Conservation (phyloP, 2,329 filamentous ascomycete species). For the Penicillium sp. region DNA sequence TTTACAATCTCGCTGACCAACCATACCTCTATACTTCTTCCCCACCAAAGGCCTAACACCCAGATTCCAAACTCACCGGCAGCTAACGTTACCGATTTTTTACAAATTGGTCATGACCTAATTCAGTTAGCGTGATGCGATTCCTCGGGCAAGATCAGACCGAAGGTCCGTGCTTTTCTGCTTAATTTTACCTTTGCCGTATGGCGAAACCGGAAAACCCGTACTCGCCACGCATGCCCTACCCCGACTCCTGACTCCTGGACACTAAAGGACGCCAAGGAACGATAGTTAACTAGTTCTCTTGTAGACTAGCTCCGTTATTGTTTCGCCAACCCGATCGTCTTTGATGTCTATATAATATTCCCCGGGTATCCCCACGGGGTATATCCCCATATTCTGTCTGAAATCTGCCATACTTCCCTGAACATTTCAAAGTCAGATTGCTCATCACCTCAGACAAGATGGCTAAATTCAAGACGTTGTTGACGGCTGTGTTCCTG, state of each 20-base stretch:
- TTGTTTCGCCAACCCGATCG: neutral
- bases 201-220: no score
- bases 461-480: slow-evolving; percentile 12
- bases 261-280: neutral
- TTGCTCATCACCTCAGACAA: neutral
- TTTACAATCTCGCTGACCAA: no score
- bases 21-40: no score
- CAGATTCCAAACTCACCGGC: no score
- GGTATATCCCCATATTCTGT: neutral
- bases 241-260: neutral
- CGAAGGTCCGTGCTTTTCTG: neutral
- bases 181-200: no score
- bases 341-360: neutral
- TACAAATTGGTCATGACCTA: no score
- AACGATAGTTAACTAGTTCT: neutral
- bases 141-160: neutral
- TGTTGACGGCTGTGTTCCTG: slow-evolving; percentile 19
- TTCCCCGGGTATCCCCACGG: neutral
- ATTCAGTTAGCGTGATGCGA: no score
- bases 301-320: neutral
- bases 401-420: neutral
- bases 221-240: neutral
- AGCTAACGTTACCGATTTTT: no score
- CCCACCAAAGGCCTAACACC: no score
- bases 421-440: neutral